Base-by-base conservation (phyloP, 2,329 filamentous ascomycete genomes). In the Trichoderma cornu-damae region DNA sequence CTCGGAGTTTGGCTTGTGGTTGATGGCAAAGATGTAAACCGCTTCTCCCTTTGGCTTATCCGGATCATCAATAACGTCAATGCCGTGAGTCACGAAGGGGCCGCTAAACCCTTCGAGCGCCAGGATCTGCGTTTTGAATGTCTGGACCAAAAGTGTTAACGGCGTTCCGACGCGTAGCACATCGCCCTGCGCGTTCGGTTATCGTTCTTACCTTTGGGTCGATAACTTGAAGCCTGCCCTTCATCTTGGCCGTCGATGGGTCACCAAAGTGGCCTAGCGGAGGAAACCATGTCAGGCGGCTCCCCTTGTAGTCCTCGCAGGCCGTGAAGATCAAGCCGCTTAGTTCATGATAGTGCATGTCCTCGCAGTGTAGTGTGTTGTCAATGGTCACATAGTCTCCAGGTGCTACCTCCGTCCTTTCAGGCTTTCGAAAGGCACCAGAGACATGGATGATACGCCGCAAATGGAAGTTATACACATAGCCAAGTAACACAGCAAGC, bases 11-110 rank as follows among this genome's bases (percentile, higher is more conserved):
- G 82, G 78, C 1, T 79, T 62, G 56, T 86, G 84, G 61, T 86
- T 86, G 49, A 86, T 67, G 0, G 79, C 82, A 54, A 81, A 82
- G 44, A 86, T 79, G 61, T 83, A 86, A 5, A 86, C 77, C 0
- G 79, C 69, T 1, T 72, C 65, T 8, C 66, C 65, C 2, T 59
- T 60, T 2, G 68, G 34, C 46, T 54, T 46, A 2, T 74, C 63
- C 0, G 75, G 76, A 60, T 84, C 80, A 3, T 72, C 66, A n/a
- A 83, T 73, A 6, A 86, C 72, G 58, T 83, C 81, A 60, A 86
- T 82, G 1, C 83, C 83, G 61, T 86, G 83, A 0, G 83, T 83
- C 5, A 79, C 64, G 49, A 85, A 84, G 0, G 80, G 73, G 0
- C 74, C 74, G 1, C 75, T 59, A 60, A 85, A 86, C 11, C 54